Evolutionary conservation across 768 basidiomycete species (phyloP).

Genomic region (Lactarius vividus): DNA sequence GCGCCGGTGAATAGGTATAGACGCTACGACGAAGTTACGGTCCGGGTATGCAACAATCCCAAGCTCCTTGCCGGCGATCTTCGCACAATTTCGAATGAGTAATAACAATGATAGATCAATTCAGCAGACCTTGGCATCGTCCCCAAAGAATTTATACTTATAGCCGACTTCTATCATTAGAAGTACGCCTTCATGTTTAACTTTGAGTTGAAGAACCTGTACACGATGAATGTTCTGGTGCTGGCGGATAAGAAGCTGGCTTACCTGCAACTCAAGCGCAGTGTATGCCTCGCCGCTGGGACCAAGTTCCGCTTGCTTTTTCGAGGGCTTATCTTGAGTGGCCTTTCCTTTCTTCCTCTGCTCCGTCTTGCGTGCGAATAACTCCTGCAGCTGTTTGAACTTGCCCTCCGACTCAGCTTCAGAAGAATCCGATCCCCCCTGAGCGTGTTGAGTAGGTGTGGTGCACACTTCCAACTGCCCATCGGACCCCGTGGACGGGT

Average conservation of each 20-base stretch:
- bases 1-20: constrained; percentile 65
- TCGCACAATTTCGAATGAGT: constrained; percentile 1
- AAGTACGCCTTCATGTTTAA: constrained; percentile 60
- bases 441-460: constrained; percentile 6
- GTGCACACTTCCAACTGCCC: neutral
- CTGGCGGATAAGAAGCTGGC: constrained; percentile 11
- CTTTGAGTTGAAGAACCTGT: constrained; percentile 58
- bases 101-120: neutral
- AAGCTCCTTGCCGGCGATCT: constrained; percentile 70
- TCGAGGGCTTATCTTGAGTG: constrained; percentile 33
- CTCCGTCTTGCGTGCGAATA: constrained; percentile 45
- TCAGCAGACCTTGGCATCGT: constrained; percentile 67
- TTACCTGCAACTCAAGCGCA: constrained; percentile 69
- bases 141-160: constrained; percentile 78
- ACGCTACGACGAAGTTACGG: constrained; percentile 73
- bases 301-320: constrained; percentile 49
- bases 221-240: neutral
- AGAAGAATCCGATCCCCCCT: constrained; percentile 30
- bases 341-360: constrained; percentile 32
- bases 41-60: constrained; percentile 72
- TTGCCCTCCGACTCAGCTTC: constrained; percentile 44
- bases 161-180: constrained; percentile 85
- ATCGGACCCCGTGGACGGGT: neutral
- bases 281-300: constrained; percentile 73
- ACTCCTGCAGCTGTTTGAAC: constrained; percentile 46